A percentile compares a stretch with the other conserved stretches of the same genome.
Evolutionary conservation across 116 monocot genomes (phyloP).

Genomic region (Dioscorea cayenensis): DNA sequence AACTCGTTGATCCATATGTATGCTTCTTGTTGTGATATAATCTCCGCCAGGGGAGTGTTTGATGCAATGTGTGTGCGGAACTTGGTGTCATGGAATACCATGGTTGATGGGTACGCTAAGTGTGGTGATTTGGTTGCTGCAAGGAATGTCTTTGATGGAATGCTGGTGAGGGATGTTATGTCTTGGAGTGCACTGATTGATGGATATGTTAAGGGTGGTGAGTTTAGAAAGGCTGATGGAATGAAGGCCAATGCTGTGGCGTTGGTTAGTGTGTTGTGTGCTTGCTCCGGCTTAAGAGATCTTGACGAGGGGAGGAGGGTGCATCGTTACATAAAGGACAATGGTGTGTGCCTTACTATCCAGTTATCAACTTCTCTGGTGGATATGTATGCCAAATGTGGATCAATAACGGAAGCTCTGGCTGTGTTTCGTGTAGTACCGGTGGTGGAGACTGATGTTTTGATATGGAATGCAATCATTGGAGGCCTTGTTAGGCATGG

Average conservation of each 20-base stretch:
- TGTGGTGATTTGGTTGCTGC: slow-evolving; percentile 47
- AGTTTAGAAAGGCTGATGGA: slow-evolving; percentile 24
- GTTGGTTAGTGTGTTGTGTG: slow-evolving; percentile 59
- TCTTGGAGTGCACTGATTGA: slow-evolving; percentile 83
- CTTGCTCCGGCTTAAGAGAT: slow-evolving; percentile 47
- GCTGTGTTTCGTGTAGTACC: slow-evolving; percentile 41
- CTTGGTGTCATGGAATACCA: slow-evolving; percentile 50
- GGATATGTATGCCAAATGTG: slow-evolving; percentile 78
- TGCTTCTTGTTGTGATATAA: slow-evolving; percentile 28
- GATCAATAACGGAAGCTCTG: slow-evolving; percentile 48
- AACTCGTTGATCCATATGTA: slow-evolving; percentile 85
- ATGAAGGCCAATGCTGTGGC: slow-evolving; percentile 47
- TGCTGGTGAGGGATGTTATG: slow-evolving; percentile 62
- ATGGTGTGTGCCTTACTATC: slow-evolving; percentile 28
- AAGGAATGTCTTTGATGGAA: slow-evolving; percentile 34
- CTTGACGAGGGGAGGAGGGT: slow-evolving; percentile 46
- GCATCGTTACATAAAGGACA: slow-evolving; percentile 32
- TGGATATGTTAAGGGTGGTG: slow-evolving; percentile 56
- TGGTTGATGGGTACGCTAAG: slow-evolving; percentile 55
- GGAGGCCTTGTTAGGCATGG: slow-evolving; percentile 60
- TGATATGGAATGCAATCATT: slow-evolving; percentile 69
- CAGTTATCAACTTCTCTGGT: slow-evolving; percentile 47
- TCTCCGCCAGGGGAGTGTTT: slow-evolving; percentile 37
- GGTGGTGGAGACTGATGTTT: slow-evolving; percentile 33
- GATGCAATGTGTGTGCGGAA: slow-evolving; percentile 40